phyloP scores from a whole-genome alignment of 306 rosid species.

The Trifolium dubium region DNA sequence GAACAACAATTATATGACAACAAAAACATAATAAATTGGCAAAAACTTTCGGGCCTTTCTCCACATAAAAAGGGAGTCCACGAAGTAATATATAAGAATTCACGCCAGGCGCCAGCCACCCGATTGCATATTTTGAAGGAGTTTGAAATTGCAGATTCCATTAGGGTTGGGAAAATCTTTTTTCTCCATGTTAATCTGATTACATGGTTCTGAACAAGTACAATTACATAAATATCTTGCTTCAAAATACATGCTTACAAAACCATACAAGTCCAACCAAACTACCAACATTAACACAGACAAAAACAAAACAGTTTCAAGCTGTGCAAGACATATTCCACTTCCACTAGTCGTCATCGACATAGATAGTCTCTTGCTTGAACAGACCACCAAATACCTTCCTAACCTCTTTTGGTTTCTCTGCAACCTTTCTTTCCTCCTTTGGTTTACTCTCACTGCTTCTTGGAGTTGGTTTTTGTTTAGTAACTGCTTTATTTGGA shows the following conservation, averaged over 20 bases:
- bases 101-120: background rate
- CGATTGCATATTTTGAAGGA: background rate
- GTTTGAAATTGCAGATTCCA: background rate
- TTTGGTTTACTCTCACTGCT: slow-evolving; percentile 45
- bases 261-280: slow-evolving; percentile 38
- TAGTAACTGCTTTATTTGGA: slow-evolving; percentile 61
- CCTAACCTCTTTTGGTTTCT: slow-evolving; percentile 63
- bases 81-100: too few relatives aligned
- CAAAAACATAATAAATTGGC: too few relatives aligned
- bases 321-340: slow-evolving; percentile 33
- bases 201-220: slow-evolving; percentile 38
- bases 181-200: slow-evolving; percentile 14
- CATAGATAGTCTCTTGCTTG: slow-evolving; percentile 87
- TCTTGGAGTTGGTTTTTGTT: slow-evolving; percentile 46
- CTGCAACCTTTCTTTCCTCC: slow-evolving; percentile 47
- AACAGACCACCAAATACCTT: slow-evolving; percentile 90
- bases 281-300: slow-evolving; percentile 36
- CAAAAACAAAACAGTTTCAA: slow-evolving; percentile 34
- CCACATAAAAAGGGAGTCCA: too few relatives aligned
- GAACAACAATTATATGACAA: too few relatives aligned
- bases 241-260: slow-evolving; percentile 48
- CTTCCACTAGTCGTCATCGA: slow-evolving; percentile 80
- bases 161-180: background rate
- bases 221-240: slow-evolving; percentile 43
- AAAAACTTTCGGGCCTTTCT: too few relatives aligned